Percentiles rank a stretch among this genome's conserved stretches.
These are phyloP conservation scores for Colletotrichum liriopes DNA, from an alignment of 2,329 filamentous ascomycete species.

Conservation along the genomic window DNA sequence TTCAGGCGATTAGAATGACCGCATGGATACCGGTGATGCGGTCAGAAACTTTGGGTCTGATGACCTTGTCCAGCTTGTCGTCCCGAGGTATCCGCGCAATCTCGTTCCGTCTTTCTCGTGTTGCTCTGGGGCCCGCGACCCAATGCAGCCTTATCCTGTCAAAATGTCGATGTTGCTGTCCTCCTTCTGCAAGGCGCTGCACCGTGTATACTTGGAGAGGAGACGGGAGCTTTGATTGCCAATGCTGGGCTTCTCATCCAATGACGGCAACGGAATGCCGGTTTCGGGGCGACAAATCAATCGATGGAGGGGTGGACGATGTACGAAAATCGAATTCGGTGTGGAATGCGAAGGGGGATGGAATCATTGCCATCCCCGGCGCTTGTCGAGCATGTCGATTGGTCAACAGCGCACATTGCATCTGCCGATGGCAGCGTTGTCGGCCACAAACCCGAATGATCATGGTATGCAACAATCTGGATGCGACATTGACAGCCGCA, in stretches of 20 bases:
- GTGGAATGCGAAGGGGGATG: conserved; percentile 10
- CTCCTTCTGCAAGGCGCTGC: neutral
- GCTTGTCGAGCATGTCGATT: conserved; percentile 17
- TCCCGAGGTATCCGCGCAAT: conserved; percentile 42
- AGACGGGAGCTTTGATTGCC: conserved; percentile 4
- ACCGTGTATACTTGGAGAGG: neutral
- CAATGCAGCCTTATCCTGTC: conserved; percentile 35
- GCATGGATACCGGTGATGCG: conserved; percentile 36
- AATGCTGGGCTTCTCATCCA: conserved; percentile 16
- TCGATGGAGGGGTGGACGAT: conserved; percentile 6
- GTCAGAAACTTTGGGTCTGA: conserved; percentile 43
- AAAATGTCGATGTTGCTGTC: conserved; percentile 14
- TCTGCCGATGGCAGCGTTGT: conserved; percentile 24
- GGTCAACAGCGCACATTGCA: neutral
- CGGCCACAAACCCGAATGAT: conserved; percentile 7
- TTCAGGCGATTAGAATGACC: conserved; percentile 39
- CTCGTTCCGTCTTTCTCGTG: conserved; percentile 39
- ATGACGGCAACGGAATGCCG: conserved; percentile 23
- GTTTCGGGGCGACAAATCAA: conserved; percentile 16
- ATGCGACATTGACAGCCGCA: conserved; percentile 16
- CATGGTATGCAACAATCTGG: conserved; percentile 21
- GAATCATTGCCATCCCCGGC: conserved; percentile 4
- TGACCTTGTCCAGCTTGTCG: conserved; percentile 40
- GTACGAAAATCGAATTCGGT: conserved; percentile 10
- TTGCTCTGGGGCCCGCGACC: conserved; percentile 33